Base-by-base conservation (phyloP, 2,329 filamentous ascomycete genomes). In the Thermomyces lanuginosus region DNA sequence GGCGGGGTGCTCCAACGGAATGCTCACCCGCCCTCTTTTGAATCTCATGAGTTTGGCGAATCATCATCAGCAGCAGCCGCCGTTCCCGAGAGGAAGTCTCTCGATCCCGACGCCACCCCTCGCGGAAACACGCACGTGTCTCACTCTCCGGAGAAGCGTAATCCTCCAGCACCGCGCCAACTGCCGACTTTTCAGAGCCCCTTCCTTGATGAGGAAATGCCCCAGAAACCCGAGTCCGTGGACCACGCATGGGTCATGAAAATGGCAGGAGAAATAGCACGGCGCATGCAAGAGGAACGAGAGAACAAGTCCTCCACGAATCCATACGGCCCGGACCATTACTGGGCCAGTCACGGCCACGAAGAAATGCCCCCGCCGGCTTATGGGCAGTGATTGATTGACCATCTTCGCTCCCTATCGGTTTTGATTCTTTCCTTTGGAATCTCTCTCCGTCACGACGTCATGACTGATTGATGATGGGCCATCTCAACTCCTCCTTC, bases 231-330 rank as follows among this genome's bases (percentile, higher is more conserved):
- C 16, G 45, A 44, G 9, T 50, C 61, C 13, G 45, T 63, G n/a
- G 59, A 64, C 32, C 55, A 60, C 35, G 51, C 49, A 4, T 49
- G 56, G 41, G 55, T 61, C 27, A 53, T 56, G 41, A 53, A 92
- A 60, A 89, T 98, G 70, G 84, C 86, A 4, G 76, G 75, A 36
- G 89, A 95, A 52, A 86, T 95, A 42, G 82, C 83, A 18, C 51
- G 51, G 34, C 76, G 81, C 30, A 82, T 92, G 37, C 80, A 86
- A 38, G 80, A 92, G 40, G 80, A 92, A 55, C 89, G 92, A 55
- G 16, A 14, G 4, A 19, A 25, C 20, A 31, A 40, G 11, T 40
- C 36, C 25, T 45, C 41, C 16, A 35, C 42, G 41, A 43, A 45
- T 48, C 44, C 42, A 21, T 42, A 42, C 13, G n/a, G n/a, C n/a